These are phyloP conservation scores for Euphrasia arctica DNA, from an alignment of 305 asterid genomes.

Conservation along the genomic window DNA sequence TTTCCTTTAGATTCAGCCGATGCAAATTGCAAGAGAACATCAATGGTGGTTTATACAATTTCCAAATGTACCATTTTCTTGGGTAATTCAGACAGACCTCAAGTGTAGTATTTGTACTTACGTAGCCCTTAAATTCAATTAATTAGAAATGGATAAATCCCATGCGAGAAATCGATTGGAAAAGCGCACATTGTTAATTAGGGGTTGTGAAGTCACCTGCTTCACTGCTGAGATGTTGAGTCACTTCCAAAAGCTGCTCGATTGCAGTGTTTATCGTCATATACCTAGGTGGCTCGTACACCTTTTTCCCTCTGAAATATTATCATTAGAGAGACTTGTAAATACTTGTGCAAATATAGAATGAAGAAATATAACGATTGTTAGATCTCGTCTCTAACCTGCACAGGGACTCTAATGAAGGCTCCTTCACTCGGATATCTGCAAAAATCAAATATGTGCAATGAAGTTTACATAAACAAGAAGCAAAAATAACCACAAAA, in stretches of 20 bases:
- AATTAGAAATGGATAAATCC: not conserved
- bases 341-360: slow-evolving; percentile 18
- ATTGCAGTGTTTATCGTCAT: slow-evolving; percentile 84
- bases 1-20: too few species aligned
- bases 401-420: slow-evolving; percentile 80
- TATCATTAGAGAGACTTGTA: slow-evolving; percentile 5
- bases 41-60: too few species aligned
- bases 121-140: not conserved
- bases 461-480: not conserved
- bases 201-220: slow-evolving; percentile 38
- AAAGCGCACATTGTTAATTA: not conserved
- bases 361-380: slow-evolving; percentile 2
- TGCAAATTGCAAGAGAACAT: too few species aligned
- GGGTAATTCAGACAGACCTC: not conserved
- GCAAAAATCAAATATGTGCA: slow-evolving; percentile 16
- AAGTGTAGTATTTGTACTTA: not conserved
- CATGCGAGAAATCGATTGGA: not conserved
- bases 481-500: not conserved
- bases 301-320: slow-evolving; percentile 68
- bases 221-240: slow-evolving; percentile 42
- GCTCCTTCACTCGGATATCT: slow-evolving; percentile 93
- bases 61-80: too few species aligned
- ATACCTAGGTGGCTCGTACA: slow-evolving; percentile 80
- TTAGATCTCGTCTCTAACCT: slow-evolving; percentile 41
- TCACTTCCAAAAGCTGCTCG: slow-evolving; percentile 92